Conservation (phyloP, 306 rosid species). For the Prunus mume region DNA sequence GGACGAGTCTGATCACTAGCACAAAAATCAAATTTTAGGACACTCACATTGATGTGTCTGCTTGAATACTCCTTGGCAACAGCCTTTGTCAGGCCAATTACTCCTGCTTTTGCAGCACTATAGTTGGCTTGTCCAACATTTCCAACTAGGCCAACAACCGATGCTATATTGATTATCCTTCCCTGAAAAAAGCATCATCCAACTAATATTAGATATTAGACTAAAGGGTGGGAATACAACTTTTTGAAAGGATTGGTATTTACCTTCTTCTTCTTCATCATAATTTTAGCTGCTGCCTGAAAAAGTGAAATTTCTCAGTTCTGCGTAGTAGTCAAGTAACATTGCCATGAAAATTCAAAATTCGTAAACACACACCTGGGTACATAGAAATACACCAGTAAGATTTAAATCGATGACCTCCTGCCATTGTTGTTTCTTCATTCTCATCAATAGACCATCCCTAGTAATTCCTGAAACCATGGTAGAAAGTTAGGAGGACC, state of each 20-base stretch:
- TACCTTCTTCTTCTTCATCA: conserved; percentile 97
- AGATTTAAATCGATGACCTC: conserved; percentile 95
- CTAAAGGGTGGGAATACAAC: background rate
- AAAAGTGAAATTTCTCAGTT: conserved; percentile 28
- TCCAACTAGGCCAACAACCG: conserved; percentile 93
- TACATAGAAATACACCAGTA: conserved; percentile 87
- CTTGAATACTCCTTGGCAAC: conserved; percentile 92
- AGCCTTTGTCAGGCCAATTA: conserved; percentile 83
- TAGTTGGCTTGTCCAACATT: conserved; percentile 96
- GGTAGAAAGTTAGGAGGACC: conserved; percentile 12
- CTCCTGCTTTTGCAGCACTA: conserved; percentile 99
- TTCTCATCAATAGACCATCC: conserved; percentile 92
- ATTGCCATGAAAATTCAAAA: conserved; percentile 9
- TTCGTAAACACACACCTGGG: conserved; percentile 52
- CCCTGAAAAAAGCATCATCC: conserved; percentile 54
- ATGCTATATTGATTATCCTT: conserved; percentile 89
- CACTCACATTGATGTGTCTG: conserved; percentile 78
- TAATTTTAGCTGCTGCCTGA: conserved; percentile 91
- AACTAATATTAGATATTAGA: background rate
- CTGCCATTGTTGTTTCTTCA: conserved; percentile 93
- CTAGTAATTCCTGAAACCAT: conserved; percentile 77
- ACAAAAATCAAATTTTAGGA: background rate
- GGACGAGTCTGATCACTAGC: conserved; percentile 6
- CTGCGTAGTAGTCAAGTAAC: conserved; percentile 11
- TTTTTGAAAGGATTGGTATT: background rate